Percentiles rank a stretch among this genome's conserved stretches.
These are phyloP conservation scores for Knoxdaviesia capensis DNA, from an alignment of 2,329 filamentous ascomycete species.

Conservation along the genomic window DNA sequence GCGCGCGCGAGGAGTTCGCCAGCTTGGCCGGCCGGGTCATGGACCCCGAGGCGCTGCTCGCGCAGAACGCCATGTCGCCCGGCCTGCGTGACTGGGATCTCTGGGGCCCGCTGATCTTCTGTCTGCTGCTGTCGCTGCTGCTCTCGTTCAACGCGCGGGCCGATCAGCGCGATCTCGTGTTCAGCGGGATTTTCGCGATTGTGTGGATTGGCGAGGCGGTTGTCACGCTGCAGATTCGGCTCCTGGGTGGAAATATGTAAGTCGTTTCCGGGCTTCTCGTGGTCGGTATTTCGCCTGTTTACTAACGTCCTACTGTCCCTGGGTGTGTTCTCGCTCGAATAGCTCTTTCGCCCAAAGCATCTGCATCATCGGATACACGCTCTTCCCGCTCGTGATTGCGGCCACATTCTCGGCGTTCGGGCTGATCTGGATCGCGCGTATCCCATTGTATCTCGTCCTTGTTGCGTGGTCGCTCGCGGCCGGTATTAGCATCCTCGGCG, in stretches of 20 bases:
- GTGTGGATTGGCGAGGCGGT: constrained; percentile 94
- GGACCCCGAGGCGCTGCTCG: constrained; percentile 39
- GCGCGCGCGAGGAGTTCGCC: constrained; percentile 40
- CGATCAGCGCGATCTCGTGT: constrained; percentile 73
- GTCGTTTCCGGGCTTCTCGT: constrained; percentile 15
- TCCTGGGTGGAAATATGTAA: constrained; percentile 92
- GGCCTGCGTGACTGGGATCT: constrained; percentile 93
- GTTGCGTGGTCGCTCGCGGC: constrained; percentile 87
- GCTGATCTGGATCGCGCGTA: constrained; percentile 60
- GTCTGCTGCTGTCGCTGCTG: constrained; percentile 68
- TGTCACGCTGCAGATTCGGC: constrained; percentile 93
- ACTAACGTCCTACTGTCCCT: not conserved
- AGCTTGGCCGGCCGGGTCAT: constrained; percentile 40
- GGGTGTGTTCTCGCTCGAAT: constrained; percentile 1
- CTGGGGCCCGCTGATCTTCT: constrained; percentile 93
- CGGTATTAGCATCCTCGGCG: constrained; percentile 86
- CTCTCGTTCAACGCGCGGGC: constrained; percentile 63
- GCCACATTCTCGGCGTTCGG: constrained; percentile 69
- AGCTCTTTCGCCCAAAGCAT: constrained; percentile 96
- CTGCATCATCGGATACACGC: constrained; percentile 94
- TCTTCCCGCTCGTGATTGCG: constrained; percentile 91
- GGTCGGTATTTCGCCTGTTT: not conserved
- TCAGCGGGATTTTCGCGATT: constrained; percentile 89
- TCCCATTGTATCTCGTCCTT: constrained; percentile 78
- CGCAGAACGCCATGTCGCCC: constrained; percentile 59